A percentile compares a stretch with the other conserved stretches of the same genome.
phyloP scores from a whole-genome alignment of 176 grass and related monocot genomes.

The Aegilops tauschii region DNA sequence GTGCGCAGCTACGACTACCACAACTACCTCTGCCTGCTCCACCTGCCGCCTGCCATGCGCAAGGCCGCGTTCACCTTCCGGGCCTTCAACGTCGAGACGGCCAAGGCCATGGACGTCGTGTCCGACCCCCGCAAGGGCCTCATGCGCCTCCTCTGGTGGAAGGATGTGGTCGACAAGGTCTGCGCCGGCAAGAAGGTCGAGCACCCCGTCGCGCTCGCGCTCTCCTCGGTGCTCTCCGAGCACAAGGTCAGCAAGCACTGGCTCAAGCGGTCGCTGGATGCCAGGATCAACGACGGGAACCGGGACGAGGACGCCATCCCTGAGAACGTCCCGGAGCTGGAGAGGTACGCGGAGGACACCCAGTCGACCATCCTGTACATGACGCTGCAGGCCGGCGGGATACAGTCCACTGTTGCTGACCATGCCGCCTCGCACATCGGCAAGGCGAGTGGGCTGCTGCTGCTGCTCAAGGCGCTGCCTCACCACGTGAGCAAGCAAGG shows the following conservation, averaged over 20 bases:
- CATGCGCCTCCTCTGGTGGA: conserved; percentile 84
- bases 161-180: conserved; percentile 70
- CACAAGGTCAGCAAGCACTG: conserved; percentile 80
- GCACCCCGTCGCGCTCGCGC: conserved; percentile 70
- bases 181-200: conserved; percentile 60
- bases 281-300: conserved; percentile 80
- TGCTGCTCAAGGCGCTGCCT: conserved; percentile 81
- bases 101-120: conserved; percentile 73
- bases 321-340: conserved; percentile 51
- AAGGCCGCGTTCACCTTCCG: conserved; percentile 76
- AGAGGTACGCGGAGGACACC: conserved; percentile 89
- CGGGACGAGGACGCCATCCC: conserved; percentile 50
- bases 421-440: conserved; percentile 83
- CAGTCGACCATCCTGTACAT: conserved; percentile 78
- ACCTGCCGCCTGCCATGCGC: conserved; percentile 63
- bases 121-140: conserved; percentile 76
- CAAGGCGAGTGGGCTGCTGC: conserved; percentile 73
- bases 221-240: conserved; percentile 51
- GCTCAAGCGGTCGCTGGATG: conserved; percentile 78
- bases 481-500: conserved; percentile 79
- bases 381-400: conserved; percentile 73
- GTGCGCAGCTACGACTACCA: conserved; percentile 90
- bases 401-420: conserved; percentile 65
- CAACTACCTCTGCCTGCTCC: conserved; percentile 89
- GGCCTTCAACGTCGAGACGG: conserved; percentile 86